Percentiles rank a stretch among this genome's conserved stretches.
phyloP scores from a whole-genome alignment of 345 rosid genomes.

The Melaleuca quinquenervia region DNA sequence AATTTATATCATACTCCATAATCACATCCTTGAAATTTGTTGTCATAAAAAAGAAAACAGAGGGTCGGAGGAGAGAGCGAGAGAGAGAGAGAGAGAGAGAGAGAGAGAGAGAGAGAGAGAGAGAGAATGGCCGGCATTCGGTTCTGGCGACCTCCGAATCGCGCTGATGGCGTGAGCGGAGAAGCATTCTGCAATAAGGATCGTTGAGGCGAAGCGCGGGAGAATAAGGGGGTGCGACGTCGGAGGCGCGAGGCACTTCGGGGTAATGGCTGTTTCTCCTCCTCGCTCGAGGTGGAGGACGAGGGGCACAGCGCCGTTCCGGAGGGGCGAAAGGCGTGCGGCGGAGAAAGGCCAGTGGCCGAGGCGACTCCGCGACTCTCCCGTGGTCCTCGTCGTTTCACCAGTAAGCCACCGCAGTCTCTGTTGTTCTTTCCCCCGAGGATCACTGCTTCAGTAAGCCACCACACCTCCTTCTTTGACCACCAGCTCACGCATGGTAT shows the following conservation, averaged over 20 bases:
- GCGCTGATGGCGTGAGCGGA: conserved; percentile 8
- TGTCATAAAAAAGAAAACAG: too few species aligned
- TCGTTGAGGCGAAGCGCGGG: background rate
- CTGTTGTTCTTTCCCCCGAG: too few species aligned
- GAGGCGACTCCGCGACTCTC: too few species aligned
- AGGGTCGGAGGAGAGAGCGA: too few species aligned
- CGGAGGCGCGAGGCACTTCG: conserved; percentile 45
- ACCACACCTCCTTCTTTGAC: background rate
- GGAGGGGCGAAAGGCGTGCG: conserved; percentile 7
- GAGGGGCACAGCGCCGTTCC: conserved; percentile 6
- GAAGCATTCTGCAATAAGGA: background rate
- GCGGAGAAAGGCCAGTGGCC: conserved; percentile 23
- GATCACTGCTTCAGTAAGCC: too few species aligned
- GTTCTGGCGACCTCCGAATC: background rate
- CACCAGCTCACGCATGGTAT: background rate
- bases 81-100: background rate
- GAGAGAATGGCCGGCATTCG: background rate
- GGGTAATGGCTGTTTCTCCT: conserved; percentile 46
- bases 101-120: background rate
- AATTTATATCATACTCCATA: too few species aligned
- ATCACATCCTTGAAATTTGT: too few species aligned
- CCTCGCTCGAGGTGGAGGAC: conserved; percentile 20
- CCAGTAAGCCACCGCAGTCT: too few species aligned
- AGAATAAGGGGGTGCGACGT: conserved; percentile 46
- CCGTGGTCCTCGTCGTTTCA: too few species aligned